phyloP scores from a whole-genome alignment of 768 basidiomycete genomes.

The Boletus fagicola region DNA sequence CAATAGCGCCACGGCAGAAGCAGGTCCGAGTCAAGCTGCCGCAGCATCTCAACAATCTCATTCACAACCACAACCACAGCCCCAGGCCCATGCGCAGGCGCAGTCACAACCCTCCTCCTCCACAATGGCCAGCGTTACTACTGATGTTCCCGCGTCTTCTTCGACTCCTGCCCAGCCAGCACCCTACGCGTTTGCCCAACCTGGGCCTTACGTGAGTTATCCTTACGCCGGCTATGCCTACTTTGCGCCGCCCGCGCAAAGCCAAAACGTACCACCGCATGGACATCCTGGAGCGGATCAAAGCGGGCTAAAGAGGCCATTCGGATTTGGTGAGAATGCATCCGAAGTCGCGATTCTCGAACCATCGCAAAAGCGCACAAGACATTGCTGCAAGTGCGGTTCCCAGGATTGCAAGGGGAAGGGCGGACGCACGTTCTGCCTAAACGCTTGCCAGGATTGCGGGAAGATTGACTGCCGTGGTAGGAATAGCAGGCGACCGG shows the following conservation, averaged over 20 bases:
- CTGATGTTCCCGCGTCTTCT: slow-evolving; percentile 21
- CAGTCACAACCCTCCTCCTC: slow-evolving; percentile 23
- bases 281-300: slow-evolving; percentile 27
- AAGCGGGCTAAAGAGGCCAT: slow-evolving; percentile 29
- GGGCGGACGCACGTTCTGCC: slow-evolving; percentile 71
- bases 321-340: slow-evolving; percentile 26
- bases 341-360: slow-evolving; percentile 34
- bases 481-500: slow-evolving; percentile 73
- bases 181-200: slow-evolving; percentile 30
- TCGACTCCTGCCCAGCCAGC: slow-evolving; percentile 29
- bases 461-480: slow-evolving; percentile 78
- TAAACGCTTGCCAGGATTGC: slow-evolving; percentile 77
- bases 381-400: slow-evolving; percentile 83
- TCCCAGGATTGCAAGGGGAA: slow-evolving; percentile 82
- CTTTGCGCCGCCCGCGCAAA: slow-evolving; percentile 24
- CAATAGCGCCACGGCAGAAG: slow-evolving; percentile 44
- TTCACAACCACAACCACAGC: slow-evolving; percentile 18
- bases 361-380: slow-evolving; percentile 55
- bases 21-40: slow-evolving; percentile 25
- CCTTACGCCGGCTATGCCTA: slow-evolving; percentile 37
- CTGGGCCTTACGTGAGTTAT: slow-evolving; percentile 36
- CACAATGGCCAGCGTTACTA: slow-evolving; percentile 14
- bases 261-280: slow-evolving; percentile 23
- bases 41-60: slow-evolving; percentile 24
- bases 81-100: slow-evolving; percentile 17